Percentiles rank a stretch among this genome's conserved stretches.
These are phyloP conservation scores for Cryptococcus sp. DNA, from an alignment of 1,284 basidiomycete genomes.

Conservation along the genomic window DNA sequence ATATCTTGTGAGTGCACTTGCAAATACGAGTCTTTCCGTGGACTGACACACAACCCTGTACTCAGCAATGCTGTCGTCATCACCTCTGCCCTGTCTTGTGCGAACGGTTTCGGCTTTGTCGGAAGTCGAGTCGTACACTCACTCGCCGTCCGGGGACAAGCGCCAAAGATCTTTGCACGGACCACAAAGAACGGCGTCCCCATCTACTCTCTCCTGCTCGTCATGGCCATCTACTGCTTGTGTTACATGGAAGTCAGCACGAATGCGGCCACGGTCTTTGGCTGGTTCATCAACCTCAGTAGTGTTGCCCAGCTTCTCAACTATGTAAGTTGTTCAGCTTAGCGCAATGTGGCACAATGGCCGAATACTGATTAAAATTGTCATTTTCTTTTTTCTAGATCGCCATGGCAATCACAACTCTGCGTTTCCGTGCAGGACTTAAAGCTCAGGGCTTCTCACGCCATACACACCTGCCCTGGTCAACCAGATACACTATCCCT, in stretches of 20 bases:
- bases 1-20: constrained; percentile 37
- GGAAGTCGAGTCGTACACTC: constrained; percentile 13
- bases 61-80: constrained; percentile 82
- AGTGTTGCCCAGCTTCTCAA: constrained; percentile 14
- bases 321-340: constrained; percentile 1
- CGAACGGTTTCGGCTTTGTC: constrained; percentile 27
- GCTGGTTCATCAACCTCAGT: constrained; percentile 23
- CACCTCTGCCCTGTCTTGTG: constrained; percentile 65
- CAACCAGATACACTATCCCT: constrained; percentile 7
- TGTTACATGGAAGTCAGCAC: constrained; percentile 19
- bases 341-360: background rate
- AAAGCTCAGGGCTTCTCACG: constrained; percentile 12
- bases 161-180: constrained; percentile 15
- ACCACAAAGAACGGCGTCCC: constrained; percentile 24
- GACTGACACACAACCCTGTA: constrained; percentile 66
- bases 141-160: constrained; percentile 16
- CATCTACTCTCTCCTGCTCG: constrained; percentile 9
- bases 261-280: constrained; percentile 18
- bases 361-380: constrained; percentile 5
- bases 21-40: constrained; percentile 40
- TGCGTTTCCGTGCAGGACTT: constrained; percentile 19
- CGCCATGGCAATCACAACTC: constrained; percentile 17
- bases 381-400: constrained; percentile 16
- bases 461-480: constrained; percentile 13
- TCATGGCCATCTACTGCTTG: constrained; percentile 13